phyloP scores from a whole-genome alignment of 768 basidiomycete species.

The Macrolepiota fuliginosa region DNA sequence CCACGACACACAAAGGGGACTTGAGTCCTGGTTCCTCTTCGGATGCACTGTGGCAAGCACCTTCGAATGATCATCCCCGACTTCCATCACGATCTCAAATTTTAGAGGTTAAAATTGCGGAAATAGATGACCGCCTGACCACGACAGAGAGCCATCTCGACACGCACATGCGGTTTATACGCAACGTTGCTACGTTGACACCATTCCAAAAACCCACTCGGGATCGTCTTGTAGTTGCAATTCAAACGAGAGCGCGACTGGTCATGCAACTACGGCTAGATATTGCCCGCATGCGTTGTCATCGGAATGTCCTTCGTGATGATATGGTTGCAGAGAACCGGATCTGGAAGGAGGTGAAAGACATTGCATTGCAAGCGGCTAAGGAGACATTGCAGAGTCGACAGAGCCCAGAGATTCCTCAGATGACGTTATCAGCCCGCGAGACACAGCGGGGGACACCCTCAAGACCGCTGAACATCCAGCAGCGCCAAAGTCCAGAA shows the following conservation, averaged over 20 bases:
- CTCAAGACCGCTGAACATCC: slow-evolving; percentile 19
- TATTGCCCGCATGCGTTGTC: slow-evolving; percentile 69
- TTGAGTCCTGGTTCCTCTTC: neutral
- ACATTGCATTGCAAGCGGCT: slow-evolving; percentile 72
- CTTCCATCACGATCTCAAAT: slow-evolving; percentile 54
- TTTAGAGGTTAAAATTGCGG: slow-evolving; percentile 58
- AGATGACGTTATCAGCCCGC: slow-evolving; percentile 35
- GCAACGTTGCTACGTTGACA: slow-evolving; percentile 81
- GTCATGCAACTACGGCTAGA: slow-evolving; percentile 69
- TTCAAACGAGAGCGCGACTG: slow-evolving; percentile 62
- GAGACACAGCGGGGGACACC: slow-evolving; percentile 19
- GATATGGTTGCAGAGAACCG: slow-evolving; percentile 75
- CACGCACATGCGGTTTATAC: slow-evolving; percentile 65
- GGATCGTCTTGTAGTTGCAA: slow-evolving; percentile 61
- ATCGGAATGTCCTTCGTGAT: slow-evolving; percentile 68
- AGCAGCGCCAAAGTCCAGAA: slow-evolving; percentile 35
- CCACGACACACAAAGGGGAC: neutral
- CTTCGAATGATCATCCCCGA: slow-evolving; percentile 26
- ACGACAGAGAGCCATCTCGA: slow-evolving; percentile 59
- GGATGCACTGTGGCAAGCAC: slow-evolving; percentile 15
- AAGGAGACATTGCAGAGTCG: slow-evolving; percentile 58
- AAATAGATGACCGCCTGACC: slow-evolving; percentile 60
- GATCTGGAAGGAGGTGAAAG: slow-evolving; percentile 64
- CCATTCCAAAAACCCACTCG: slow-evolving; percentile 87
- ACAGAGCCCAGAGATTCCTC: slow-evolving; percentile 30